Evolutionary conservation across 176 grass and related monocot species (phyloP), one percentile per base, ranked within the genome.

Genomic region (Musa troglodytarum): DNA sequence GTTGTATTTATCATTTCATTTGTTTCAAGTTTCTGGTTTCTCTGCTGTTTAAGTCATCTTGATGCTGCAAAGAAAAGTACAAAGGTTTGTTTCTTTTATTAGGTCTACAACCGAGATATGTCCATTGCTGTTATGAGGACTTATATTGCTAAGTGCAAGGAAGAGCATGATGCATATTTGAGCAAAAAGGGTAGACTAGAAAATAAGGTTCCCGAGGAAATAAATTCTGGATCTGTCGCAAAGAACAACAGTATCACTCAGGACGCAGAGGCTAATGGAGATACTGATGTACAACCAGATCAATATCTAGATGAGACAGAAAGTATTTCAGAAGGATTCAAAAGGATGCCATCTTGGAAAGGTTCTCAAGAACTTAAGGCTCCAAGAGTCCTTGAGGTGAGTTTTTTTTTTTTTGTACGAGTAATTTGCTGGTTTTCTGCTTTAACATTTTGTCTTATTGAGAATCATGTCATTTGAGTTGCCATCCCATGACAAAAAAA

Each of bases 81-180:
- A 4, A 57, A 17, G 55, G 11, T 74, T 13, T 62, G 6, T 62
- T 77, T 54, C 19, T 73, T 85, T 85, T 24, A 75, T 82, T 89
- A 99, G 95, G 88, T 99, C 54, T 86, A 99, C 85, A 99, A 99
- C 59, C 87, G 95, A 83, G 95, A 99, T 50, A 99, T 99, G 86
- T 99, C 91, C 56, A 87, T 99, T 84, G 90, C 90, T 70, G 76
- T 99, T 78, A 81, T 99, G 80, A 91, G 95, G 83, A 84, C 86
- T 67, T 99, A 87, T 71, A 82, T 99, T 68, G 51, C 61, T 56
- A 99, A 92, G 74, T 84, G 84, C 14, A 92, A 94, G 76, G 91
- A 99, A 88, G 95, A 94, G 66, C 85, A 94, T 71, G 88, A 84
- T 49, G 68, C 82, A 71, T 75, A 86, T 76, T 58, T 87, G 64